phyloP scores from a whole-genome alignment of 148 eudicot species.

The Selenicereus undatus region DNA sequence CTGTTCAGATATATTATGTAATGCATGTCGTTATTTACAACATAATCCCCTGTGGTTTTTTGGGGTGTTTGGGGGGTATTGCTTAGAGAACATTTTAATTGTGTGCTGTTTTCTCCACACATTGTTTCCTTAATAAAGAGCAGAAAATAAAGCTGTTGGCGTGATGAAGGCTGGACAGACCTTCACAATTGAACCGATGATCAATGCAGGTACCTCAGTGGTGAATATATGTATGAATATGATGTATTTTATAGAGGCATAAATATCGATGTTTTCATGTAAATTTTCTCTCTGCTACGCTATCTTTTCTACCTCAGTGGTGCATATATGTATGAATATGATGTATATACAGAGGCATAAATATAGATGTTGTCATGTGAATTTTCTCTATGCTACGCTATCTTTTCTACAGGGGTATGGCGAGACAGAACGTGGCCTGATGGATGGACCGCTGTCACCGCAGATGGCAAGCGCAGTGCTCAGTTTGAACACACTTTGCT shows the following conservation, averaged over 20 bases:
- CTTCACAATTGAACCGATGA: conserved; percentile 95
- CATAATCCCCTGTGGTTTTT: no score
- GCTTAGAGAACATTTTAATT: no score
- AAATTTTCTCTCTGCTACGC: not conserved
- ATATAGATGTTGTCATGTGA: not conserved
- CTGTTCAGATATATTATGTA: no score
- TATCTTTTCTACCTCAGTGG: conserved; percentile 7
- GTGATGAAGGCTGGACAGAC: conserved; percentile 98
- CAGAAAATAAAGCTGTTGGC: conserved; percentile 97
- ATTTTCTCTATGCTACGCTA: not conserved
- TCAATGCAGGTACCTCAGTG: conserved; percentile 62
- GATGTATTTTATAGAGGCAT: no score
- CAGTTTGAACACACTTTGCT: conserved; percentile 94
- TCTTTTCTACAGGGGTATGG: conserved; percentile 67
- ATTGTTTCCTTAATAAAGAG: conserved; percentile 41
- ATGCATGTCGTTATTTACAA: no score
- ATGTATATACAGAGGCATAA: no score
- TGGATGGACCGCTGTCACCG: conserved; percentile 97
- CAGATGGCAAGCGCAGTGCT: conserved; percentile 98
- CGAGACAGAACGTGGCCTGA: conserved; percentile 99
- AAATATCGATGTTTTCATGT: not conserved
- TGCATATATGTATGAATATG: no score
- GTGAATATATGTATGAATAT: no score
- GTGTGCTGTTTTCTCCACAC: no score
- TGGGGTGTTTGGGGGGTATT: no score